These are phyloP conservation scores for Ceratobasidium sp. DNA, from an alignment of 1,284 basidiomycete genomes.

Conservation along the genomic window DNA sequence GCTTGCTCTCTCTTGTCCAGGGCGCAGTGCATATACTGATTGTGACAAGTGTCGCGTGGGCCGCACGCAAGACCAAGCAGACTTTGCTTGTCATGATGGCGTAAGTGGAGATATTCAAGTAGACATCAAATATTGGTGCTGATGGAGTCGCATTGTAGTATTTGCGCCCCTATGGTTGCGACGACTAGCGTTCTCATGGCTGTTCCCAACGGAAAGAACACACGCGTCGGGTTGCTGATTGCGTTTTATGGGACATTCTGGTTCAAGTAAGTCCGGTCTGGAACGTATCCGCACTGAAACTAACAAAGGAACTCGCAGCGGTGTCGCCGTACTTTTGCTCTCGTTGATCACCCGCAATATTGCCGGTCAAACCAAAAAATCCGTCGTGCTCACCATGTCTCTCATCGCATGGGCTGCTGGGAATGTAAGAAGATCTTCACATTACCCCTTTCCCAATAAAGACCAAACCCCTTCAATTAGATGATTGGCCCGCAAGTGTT, in stretches of 20 bases:
- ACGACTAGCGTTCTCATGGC: slow-evolving; percentile 44
- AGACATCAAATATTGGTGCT: neutral
- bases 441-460: neutral
- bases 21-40: slow-evolving; percentile 44
- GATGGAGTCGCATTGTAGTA: slow-evolving; percentile 1
- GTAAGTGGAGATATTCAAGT: neutral
- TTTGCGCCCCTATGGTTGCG: slow-evolving; percentile 42
- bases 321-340: slow-evolving; percentile 49
- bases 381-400: slow-evolving; percentile 44
- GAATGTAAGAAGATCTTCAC: slow-evolving; percentile 21
- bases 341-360: slow-evolving; percentile 49
- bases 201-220: slow-evolving; percentile 32
- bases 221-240: slow-evolving; percentile 40
- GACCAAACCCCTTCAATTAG: neutral
- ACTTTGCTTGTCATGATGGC: slow-evolving; percentile 40
- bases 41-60: slow-evolving; percentile 36
- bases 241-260: slow-evolving; percentile 36
- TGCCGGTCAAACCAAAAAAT: slow-evolving; percentile 48
- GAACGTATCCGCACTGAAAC: neutral
- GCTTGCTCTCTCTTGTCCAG: slow-evolving; percentile 43
- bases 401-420: slow-evolving; percentile 46
- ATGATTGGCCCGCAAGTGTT: slow-evolving; percentile 50
- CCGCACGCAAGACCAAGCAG: slow-evolving; percentile 42
- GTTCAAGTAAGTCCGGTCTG: slow-evolving; percentile 41
- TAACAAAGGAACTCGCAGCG: slow-evolving; percentile 33